Conservation (phyloP, 148 eudicot species). For the Fallopia convolvulus region DNA sequence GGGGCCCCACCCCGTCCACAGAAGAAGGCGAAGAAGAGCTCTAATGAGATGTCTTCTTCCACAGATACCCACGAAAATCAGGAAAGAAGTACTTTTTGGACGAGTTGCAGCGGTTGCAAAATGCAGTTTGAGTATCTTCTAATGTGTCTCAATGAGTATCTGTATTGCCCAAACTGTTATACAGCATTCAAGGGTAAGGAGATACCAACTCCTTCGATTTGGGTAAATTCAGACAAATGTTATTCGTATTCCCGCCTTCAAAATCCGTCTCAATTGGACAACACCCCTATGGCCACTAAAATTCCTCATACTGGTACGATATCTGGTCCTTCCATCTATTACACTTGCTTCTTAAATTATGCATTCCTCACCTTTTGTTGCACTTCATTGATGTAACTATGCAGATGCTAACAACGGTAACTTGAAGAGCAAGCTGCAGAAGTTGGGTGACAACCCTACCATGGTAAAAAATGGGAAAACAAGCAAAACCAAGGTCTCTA, state of each 20-base stretch:
- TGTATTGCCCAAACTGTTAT: constrained; percentile 65
- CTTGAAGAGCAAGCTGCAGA: background rate
- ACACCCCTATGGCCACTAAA: background rate
- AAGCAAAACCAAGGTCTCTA: background rate
- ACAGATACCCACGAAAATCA: constrained; percentile 26
- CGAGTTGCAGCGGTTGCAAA: constrained; percentile 60
- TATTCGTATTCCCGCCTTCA: constrained; percentile 20
- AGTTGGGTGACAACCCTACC: background rate
- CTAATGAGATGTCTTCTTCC: constrained; percentile 23
- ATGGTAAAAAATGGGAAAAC: background rate
- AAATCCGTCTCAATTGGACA: constrained; percentile 8
- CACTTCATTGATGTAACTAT: background rate
- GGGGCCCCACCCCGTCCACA: constrained; percentile 16
- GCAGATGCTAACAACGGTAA: background rate
- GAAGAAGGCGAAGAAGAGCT: constrained; percentile 35
- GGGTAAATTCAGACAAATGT: constrained; percentile 14
- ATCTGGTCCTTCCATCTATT: background rate
- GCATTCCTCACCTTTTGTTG: background rate
- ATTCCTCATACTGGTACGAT: background rate
- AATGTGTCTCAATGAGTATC: constrained; percentile 50
- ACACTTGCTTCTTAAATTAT: background rate
- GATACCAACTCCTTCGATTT: constrained; percentile 50
- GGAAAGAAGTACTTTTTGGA: constrained; percentile 76
- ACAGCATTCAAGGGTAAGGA: constrained; percentile 52
- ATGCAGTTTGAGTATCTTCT: constrained; percentile 83